Base-by-base conservation (phyloP, 2,329 filamentous ascomycete species). In the Talaromyces sp. region DNA sequence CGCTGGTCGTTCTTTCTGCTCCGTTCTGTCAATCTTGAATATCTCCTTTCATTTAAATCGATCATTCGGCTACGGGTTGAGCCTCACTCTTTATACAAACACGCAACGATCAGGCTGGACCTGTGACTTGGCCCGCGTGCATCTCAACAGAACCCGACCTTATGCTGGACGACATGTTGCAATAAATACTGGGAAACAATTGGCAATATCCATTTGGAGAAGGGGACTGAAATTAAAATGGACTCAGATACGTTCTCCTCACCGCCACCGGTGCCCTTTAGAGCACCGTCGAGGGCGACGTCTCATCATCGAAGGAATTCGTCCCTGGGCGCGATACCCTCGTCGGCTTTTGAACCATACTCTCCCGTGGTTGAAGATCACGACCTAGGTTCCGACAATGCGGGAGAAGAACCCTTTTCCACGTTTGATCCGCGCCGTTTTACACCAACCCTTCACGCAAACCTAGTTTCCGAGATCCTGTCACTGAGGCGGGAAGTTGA, bases 401-500 rank as follows among this genome's bases (percentile, higher is more conserved):
- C 78, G 64, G 64, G 72, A 50, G 68, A 77, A 27, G 90, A 94
- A 68, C 86, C 81, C 52, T 87, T 93, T 39, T 87, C 86, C 2
- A 88, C 92, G 25, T 82, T 97, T 35, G 95, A 99, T 73, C 93
- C 95, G 3, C 88, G 94, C 63, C 87, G 95, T 43, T 97, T 99
- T 74, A 99, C 95, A 0, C 95, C 95, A 1, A 98, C 93, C 0
- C 81, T 99, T 11, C 95, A 98, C 76, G 95, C 95, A 9, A 97
- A 92, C 59, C 82, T 99, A 7, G 94, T 99, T 0, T 94, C 94
- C 0, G 95, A 99, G 77, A 99, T 99, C 68, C 82, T 99, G 45
- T 87, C 89, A 2, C 80, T 99, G 59, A 88, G 93, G 25, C 86
- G 95, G 65, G 95, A 99, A 69, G 87, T 98, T 68, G 95, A 99